These are phyloP conservation scores for Saururus chinensis DNA, from an alignment of 164 flowering plant genomes.

Conservation along the genomic window DNA sequence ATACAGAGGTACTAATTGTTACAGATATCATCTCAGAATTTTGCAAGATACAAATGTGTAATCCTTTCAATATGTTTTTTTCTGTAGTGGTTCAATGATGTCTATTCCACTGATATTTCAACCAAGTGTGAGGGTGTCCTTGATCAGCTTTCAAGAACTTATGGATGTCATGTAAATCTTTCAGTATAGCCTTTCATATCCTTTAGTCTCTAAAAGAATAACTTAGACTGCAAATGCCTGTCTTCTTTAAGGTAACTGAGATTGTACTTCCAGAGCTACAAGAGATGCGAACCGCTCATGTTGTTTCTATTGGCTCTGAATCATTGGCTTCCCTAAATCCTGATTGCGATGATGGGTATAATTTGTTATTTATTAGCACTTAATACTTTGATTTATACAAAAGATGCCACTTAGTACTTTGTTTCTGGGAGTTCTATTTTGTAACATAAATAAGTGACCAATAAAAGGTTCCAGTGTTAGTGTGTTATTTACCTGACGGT, in stretches of 20 bases:
- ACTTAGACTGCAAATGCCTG: constrained; percentile 4
- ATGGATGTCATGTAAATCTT: constrained; percentile 69
- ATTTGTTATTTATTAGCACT: constrained; percentile 4
- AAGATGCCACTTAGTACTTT: too few relatives aligned
- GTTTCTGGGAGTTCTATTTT: not conserved
- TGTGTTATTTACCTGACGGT: too few relatives aligned
- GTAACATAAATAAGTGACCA: too few relatives aligned
- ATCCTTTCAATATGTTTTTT: constrained; percentile 5
- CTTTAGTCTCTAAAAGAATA: not conserved
- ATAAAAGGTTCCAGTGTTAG: too few relatives aligned
- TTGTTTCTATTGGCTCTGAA: constrained; percentile 89
- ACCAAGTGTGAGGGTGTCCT: constrained; percentile 74
- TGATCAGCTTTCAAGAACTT: constrained; percentile 30
- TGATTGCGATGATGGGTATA: constrained; percentile 62
- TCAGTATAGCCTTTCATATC: not conserved
- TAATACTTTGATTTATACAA: too few relatives aligned
- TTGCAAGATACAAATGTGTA: not conserved
- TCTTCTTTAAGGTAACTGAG: constrained; percentile 47
- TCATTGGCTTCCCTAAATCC: constrained; percentile 45
- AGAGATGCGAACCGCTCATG: constrained; percentile 84
- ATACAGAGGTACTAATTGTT: constrained; percentile 44
- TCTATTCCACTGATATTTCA: constrained; percentile 68
- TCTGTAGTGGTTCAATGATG: constrained; percentile 95
- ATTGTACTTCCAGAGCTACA: constrained; percentile 77
- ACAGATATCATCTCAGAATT: not conserved